Percentiles rank a stretch among this genome's conserved stretches.
These are phyloP conservation scores for Emmonsiellopsis sp. DNA, from an alignment of 2,329 filamentous ascomycete species.

Conservation along the genomic window DNA sequence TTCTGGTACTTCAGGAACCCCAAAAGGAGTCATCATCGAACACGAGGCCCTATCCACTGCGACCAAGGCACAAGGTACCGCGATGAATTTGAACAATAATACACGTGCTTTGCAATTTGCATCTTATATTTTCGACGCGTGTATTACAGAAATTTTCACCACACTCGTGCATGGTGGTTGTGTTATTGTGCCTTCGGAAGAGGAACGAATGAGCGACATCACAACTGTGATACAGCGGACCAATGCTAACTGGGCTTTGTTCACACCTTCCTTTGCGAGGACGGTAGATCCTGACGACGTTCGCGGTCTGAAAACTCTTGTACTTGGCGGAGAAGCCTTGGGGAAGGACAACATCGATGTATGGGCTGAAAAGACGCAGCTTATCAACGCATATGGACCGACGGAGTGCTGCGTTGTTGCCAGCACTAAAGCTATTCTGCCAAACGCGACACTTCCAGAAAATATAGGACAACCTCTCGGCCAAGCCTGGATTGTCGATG, in stretches of 20 bases:
- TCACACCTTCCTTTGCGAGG: constrained; percentile 46
- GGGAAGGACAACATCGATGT: constrained; percentile 18
- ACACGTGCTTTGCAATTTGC: constrained; percentile 33
- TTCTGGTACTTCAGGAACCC: constrained; percentile 20
- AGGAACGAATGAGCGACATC: constrained; percentile 31
- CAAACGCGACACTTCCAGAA: not conserved
- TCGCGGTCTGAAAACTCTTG: constrained; percentile 22
- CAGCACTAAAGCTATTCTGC: not conserved
- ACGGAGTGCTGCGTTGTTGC: constrained; percentile 5
- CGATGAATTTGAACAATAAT: constrained; percentile 12
- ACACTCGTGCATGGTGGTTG: constrained; percentile 29
- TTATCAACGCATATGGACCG: constrained; percentile 26
- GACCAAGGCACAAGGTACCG: constrained; percentile 19
- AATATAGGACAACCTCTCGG: constrained; percentile 10
- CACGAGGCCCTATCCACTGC: constrained; percentile 29
- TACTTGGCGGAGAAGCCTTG: constrained; percentile 26
- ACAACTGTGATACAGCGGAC: not conserved
- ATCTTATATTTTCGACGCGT: constrained; percentile 38
- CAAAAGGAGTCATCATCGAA: constrained; percentile 29
- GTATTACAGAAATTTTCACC: constrained; percentile 30
- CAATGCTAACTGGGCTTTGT: constrained; percentile 36
- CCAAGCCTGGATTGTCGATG: constrained; percentile 17
- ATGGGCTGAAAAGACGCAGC: constrained; percentile 20
- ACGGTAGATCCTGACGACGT: constrained; percentile 26
- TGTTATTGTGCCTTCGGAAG: constrained; percentile 36